Conservation (phyloP, 1,284 basidiomycete species). For the Cryptococcus neoformans region DNA sequence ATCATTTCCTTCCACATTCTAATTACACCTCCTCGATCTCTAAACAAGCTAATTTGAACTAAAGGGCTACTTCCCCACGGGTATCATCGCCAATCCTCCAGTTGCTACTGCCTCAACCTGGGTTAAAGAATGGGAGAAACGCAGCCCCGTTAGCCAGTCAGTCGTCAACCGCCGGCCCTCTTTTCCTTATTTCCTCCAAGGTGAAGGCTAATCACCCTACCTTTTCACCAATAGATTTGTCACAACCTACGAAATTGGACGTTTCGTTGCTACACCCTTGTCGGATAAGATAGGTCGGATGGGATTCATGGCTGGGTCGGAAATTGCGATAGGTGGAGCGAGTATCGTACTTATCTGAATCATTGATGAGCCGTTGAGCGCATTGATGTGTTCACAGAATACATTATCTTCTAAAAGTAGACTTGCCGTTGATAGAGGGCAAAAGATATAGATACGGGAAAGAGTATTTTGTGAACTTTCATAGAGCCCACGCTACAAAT, state of each 20-base stretch:
- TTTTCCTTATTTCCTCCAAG: too few species aligned
- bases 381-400: too few species aligned
- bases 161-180: not conserved
- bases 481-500: too few species aligned
- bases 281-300: constrained; percentile 26
- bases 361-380: too few species aligned
- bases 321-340: constrained; percentile 47
- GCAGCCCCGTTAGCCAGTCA: constrained; percentile 40
- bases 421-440: too few species aligned
- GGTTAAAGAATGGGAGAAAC: constrained; percentile 34
- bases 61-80: constrained; percentile 45
- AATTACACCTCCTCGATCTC: too few species aligned
- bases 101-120: constrained; percentile 23
- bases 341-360: constrained; percentile 7
- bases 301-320: constrained; percentile 45
- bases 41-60: not conserved
- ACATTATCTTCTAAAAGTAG: too few species aligned
- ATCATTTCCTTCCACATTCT: not conserved
- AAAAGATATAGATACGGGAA: too few species aligned
- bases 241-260: constrained; percentile 37
- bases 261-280: constrained; percentile 36
- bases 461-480: too few species aligned
- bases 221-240: constrained; percentile 28
- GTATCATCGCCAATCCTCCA: constrained; percentile 45
- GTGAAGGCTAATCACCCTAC: too few species aligned